Conservation (phyloP, 345 rosid genomes). For the Eucalyptus shirleyi region DNA sequence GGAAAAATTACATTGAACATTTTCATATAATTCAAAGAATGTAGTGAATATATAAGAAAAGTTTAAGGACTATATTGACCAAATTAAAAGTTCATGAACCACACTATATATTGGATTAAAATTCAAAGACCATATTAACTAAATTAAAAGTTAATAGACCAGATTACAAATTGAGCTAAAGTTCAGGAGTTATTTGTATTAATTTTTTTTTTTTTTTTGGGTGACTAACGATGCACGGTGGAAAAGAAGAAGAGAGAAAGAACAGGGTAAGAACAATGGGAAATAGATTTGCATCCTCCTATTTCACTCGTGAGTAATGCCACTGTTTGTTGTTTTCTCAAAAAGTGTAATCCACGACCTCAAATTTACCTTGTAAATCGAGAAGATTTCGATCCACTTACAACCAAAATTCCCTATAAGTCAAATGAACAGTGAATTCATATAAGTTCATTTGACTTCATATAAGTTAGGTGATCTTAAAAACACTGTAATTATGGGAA, state of each 20-base stretch:
- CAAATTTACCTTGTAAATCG: not conserved
- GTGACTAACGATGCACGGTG: not conserved
- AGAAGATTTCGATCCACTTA: not conserved
- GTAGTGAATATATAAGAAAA: no score
- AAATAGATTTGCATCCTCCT: not conserved
- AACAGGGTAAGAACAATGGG: not conserved
- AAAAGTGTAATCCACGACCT: not conserved
- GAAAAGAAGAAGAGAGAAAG: not conserved
- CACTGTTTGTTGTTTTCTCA: not conserved
- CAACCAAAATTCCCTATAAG: not conserved
- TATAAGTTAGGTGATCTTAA: not conserved
- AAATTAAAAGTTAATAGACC: no score
- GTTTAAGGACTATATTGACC: no score
- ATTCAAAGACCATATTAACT: no score
- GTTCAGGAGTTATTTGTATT: no score
- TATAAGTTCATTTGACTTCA: not conserved
- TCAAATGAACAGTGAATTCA: not conserved
- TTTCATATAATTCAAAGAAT: accelerated
- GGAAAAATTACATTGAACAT: no score
- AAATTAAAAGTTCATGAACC: accelerated
- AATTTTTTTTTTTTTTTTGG: not conserved
- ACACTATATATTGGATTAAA: no score
- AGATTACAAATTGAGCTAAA: no score
- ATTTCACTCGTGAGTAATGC: not conserved
- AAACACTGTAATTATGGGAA: not conserved